A percentile compares a stretch with the other conserved stretches of the same genome.
Conservation (phyloP, 495 filamentous ascomycete species). For the Cryomyces minteri region DNA sequence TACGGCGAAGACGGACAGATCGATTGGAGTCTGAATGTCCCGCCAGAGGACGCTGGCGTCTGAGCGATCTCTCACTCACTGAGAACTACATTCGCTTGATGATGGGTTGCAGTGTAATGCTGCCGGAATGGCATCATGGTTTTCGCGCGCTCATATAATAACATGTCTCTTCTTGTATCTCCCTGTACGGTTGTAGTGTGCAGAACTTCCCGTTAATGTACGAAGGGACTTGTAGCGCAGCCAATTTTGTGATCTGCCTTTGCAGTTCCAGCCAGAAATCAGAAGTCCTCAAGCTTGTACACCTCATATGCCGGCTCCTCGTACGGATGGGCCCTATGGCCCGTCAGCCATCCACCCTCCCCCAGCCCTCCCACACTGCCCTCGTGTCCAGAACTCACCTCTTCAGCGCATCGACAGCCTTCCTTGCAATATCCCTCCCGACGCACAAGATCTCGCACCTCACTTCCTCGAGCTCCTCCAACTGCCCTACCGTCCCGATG, state of each 20-base stretch:
- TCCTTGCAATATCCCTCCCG: conserved; percentile 26
- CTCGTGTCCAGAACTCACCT: conserved; percentile 24
- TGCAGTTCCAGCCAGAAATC: neutral
- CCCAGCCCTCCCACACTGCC: neutral
- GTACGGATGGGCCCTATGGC: conserved; percentile 51
- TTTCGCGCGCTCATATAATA: neutral
- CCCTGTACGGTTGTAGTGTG: neutral
- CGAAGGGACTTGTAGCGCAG: too few relatives aligned
- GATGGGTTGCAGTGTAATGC: too few relatives aligned
- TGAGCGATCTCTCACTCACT: neutral
- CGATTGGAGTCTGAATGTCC: conserved; percentile 60
- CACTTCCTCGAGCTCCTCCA: conserved; percentile 34
- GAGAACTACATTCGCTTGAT: too few relatives aligned
- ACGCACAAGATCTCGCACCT: conserved; percentile 35
- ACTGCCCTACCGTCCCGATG: conserved; percentile 30
- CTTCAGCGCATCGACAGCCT: conserved; percentile 41
- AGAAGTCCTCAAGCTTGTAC: conserved; percentile 54
- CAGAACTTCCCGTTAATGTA: neutral
- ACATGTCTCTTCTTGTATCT: neutral
- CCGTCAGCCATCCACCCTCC: neutral
- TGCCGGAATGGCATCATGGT: too few relatives aligned
- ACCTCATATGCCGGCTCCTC: conserved; percentile 62
- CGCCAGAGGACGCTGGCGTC: conserved; percentile 18
- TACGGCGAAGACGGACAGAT: conserved; percentile 70
- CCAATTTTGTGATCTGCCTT: neutral